These are phyloP conservation scores for Macroventuria anomochaeta DNA, from an alignment of 2,329 filamentous ascomycete genomes.

Conservation along the genomic window DNA sequence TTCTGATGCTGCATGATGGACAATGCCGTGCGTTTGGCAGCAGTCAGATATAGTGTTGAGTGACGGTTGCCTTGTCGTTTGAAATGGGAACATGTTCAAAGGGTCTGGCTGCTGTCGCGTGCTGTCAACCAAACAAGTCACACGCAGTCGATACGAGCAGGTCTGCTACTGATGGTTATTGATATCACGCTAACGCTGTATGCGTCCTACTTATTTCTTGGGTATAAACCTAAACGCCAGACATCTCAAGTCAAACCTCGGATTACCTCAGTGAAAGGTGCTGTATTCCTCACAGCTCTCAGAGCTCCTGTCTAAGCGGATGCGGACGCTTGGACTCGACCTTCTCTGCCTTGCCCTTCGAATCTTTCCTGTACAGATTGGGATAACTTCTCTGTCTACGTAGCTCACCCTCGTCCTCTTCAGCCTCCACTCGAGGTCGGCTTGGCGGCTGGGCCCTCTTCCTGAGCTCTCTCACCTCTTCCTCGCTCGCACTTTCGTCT, in stretches of 20 bases:
- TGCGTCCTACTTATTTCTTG: background rate
- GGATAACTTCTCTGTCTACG: constrained; percentile 50
- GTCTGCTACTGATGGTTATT: background rate
- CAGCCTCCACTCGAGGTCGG: constrained; percentile 33
- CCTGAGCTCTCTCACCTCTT: constrained; percentile 37
- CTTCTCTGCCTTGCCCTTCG: constrained; percentile 17
- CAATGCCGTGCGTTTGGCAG: background rate
- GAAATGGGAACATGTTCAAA: background rate
- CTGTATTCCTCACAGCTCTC: background rate
- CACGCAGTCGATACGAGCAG: background rate
- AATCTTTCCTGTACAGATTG: constrained; percentile 39
- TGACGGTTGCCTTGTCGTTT: background rate
- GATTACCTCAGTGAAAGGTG: background rate
- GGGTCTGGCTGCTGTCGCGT: constrained; percentile 10
- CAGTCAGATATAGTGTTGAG: background rate
- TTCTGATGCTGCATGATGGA: background rate
- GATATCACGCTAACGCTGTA: background rate
- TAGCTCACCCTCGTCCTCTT: constrained; percentile 27
- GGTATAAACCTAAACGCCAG: constrained; percentile 7
- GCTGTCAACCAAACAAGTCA: background rate
- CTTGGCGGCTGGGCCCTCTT: constrained; percentile 47
- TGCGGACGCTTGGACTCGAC: constrained; percentile 3
- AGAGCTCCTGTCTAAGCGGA: constrained; percentile 13
- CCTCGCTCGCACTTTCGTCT: constrained; percentile 28
- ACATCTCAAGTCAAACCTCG: background rate